These are phyloP conservation scores for Flaveria ramosissima DNA, from an alignment of 129 eudicot species.

Conservation along the genomic window DNA sequence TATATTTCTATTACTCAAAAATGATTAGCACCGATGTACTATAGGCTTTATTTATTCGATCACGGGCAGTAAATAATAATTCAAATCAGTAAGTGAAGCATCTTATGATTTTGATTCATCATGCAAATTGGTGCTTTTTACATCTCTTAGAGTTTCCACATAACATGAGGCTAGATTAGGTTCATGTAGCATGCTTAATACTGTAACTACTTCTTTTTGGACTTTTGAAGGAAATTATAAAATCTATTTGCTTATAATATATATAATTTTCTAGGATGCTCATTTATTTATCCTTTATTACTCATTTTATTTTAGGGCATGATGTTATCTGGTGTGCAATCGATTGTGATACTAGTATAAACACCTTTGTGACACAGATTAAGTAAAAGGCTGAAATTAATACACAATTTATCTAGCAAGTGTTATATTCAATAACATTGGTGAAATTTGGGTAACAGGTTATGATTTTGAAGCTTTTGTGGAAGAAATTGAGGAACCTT, in stretches of 20 bases:
- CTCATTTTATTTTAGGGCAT: slow-evolving; percentile 6
- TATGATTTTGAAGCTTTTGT: slow-evolving; percentile 76
- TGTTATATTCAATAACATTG: background rate
- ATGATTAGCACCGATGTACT: background rate
- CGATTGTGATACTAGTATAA: slow-evolving; percentile 5
- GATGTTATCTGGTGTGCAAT: slow-evolving; percentile 16
- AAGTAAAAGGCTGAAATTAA: background rate
- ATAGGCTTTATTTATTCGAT: background rate
- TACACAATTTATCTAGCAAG: background rate
- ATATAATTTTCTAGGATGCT: background rate
- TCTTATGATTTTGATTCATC: slow-evolving; percentile 4
- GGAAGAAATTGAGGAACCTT: slow-evolving; percentile 80
- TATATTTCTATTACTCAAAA: background rate
- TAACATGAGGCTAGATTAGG: background rate
- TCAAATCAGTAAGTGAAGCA: slow-evolving; percentile 1
- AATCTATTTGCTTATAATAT: background rate
- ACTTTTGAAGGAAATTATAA: background rate
- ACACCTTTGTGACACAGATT: background rate
- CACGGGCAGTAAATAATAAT: background rate
- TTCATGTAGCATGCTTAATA: background rate
- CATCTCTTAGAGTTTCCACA: background rate
- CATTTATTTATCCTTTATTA: background rate
- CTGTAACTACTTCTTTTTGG: background rate
- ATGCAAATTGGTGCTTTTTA: background rate
- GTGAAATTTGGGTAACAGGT: slow-evolving; percentile 43